Conservation (phyloP, 768 basidiomycete species). For the Russula lepida region DNA sequence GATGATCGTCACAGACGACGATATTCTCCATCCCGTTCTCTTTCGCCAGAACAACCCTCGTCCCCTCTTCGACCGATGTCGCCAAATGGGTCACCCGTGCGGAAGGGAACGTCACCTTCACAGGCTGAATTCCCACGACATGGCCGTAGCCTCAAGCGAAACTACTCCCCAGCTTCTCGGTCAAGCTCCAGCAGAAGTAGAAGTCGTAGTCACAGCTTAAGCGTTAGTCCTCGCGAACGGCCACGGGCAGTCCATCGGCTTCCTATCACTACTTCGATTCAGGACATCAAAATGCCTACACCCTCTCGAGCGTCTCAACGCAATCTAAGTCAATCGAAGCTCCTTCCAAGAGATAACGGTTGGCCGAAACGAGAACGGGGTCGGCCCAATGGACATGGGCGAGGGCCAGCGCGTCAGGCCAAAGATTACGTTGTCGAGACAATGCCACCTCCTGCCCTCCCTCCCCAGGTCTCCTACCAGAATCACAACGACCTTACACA, state of each 20-base stretch:
- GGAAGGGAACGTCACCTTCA: conserved; percentile 8
- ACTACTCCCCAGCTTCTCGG: conserved; percentile 44
- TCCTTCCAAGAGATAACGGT: conserved; percentile 20
- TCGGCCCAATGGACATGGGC: conserved; percentile 11
- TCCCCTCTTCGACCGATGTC: conserved; percentile 14
- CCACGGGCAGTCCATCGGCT: conserved; percentile 56
- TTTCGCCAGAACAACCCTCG: conserved; percentile 21
- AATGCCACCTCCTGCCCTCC: conserved; percentile 20
- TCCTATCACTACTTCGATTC: conserved; percentile 39
- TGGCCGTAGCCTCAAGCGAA: conserved; percentile 30
- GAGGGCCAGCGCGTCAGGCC: conserved; percentile 1
- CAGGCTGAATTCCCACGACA: background rate
- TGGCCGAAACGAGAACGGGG: conserved; percentile 22
- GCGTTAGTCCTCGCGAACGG: conserved; percentile 41
- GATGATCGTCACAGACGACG: conserved; percentile 30
- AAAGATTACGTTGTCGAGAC: conserved; percentile 5
- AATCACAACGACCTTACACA: background rate
- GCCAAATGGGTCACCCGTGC: conserved; percentile 12
- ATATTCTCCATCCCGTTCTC: conserved; percentile 27
- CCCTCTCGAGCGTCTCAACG: conserved; percentile 5
- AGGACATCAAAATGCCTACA: conserved; percentile 23
- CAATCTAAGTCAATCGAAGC: conserved; percentile 15
- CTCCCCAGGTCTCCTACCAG: conserved; percentile 1
- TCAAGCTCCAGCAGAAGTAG: conserved; percentile 51
- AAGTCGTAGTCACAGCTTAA: conserved; percentile 35